Conservation (phyloP, 805 yeast species). For the Candida incommunis region DNA sequence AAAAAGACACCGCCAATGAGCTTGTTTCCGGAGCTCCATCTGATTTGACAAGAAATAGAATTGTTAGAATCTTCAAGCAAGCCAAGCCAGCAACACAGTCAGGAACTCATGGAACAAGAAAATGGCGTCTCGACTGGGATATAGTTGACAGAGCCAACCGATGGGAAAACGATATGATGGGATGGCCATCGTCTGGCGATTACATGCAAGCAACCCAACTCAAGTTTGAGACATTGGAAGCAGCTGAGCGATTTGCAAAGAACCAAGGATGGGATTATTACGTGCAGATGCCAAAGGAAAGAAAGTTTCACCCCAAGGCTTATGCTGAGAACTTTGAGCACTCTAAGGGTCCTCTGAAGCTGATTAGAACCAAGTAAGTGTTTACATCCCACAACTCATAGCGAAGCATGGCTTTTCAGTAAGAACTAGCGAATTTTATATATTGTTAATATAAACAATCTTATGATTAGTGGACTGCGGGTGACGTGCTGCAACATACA, state of each 20-base stretch:
- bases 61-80: conserved; percentile 65
- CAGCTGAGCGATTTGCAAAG: conserved; percentile 65
- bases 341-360: conserved; percentile 57
- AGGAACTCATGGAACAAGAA: conserved; percentile 29
- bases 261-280: conserved; percentile 80
- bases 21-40: conserved; percentile 49
- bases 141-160: conserved; percentile 59
- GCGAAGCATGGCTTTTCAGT: too few relatives aligned
- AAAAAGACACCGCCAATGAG: background rate
- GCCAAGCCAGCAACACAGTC: conserved; percentile 74
- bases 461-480: too few relatives aligned
- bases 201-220: conserved; percentile 65
- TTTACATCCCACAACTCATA: too few relatives aligned
- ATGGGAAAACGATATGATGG: conserved; percentile 85
- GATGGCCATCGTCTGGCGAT: conserved; percentile 69
- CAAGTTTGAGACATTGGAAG: conserved; percentile 60
- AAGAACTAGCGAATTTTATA: too few relatives aligned
- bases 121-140: conserved; percentile 80
- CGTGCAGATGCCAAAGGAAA: conserved; percentile 66
- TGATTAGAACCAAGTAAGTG: conserved; percentile 67
- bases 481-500: too few relatives aligned
- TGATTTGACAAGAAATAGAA: conserved; percentile 44
- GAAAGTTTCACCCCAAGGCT: conserved; percentile 61
- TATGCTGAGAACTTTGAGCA: conserved; percentile 62
- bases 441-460: too few relatives aligned